Percentiles rank a stretch among this genome's conserved stretches.
Evolutionary conservation across 2,329 filamentous ascomycete species (phyloP).

Genomic region (Hypoxylon sp.): DNA sequence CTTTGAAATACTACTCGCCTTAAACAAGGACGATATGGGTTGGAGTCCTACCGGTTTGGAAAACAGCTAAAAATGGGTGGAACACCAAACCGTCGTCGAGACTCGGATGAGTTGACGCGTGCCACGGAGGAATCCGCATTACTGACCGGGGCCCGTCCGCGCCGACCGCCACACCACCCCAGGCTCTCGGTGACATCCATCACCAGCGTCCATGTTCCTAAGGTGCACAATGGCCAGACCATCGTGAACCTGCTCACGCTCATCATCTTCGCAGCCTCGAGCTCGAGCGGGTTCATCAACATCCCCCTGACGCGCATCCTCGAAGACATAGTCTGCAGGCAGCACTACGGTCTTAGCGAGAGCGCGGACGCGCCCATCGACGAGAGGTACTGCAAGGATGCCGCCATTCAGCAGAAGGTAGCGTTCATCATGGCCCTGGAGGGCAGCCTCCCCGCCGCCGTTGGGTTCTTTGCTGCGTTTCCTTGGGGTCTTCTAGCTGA

Average conservation of each 20-base stretch:
- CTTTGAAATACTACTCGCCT: neutral
- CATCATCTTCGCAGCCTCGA: conserved; percentile 46
- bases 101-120: conserved; percentile 22
- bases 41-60: neutral
- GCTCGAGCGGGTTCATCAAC: conserved; percentile 43
- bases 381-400: conserved; percentile 48
- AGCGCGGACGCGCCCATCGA: conserved; percentile 43
- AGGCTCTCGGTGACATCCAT: conserved; percentile 40
- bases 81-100: too few species aligned
- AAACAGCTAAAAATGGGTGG: conserved; percentile 12
- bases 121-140: conserved; percentile 26
- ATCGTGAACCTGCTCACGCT: conserved; percentile 47
- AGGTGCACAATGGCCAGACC: conserved; percentile 38
- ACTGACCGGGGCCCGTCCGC: conserved; percentile 14
- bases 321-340: conserved; percentile 51
- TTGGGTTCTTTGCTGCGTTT: conserved; percentile 48
- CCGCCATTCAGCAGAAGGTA: conserved; percentile 48
- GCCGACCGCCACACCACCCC: conserved; percentile 32
- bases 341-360: conserved; percentile 44
- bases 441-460: conserved; percentile 44
- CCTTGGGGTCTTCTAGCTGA: conserved; percentile 51
- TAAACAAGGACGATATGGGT: neutral
- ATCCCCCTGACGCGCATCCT: conserved; percentile 48
- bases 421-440: conserved; percentile 48
- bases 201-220: conserved; percentile 37